Percentiles rank a stretch among this genome's conserved stretches.
phyloP scores from a whole-genome alignment of 2,329 filamentous ascomycete species.

The Pestalotiopsis sp. region DNA sequence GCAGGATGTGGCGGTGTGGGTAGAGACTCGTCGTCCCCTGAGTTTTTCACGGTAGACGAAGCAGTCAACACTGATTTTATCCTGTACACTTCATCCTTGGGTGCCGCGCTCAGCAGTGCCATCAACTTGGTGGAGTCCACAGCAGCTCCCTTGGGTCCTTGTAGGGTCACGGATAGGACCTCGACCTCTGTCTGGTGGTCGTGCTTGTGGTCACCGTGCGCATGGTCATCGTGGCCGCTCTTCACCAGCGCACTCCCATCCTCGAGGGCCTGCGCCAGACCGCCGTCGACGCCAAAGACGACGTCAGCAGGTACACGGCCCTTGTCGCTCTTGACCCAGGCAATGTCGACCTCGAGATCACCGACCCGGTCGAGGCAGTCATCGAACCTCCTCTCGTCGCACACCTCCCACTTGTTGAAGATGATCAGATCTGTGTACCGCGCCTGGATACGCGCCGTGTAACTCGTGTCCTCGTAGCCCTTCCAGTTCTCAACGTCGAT shows the following conservation, averaged over 20 bases:
- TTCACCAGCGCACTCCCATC: constrained; percentile 40
- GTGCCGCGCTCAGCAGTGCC: constrained; percentile 69
- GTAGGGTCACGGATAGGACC: constrained; percentile 80
- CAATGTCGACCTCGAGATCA: constrained; percentile 77
- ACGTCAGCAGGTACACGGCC: constrained; percentile 79
- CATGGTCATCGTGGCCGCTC: constrained; percentile 41
- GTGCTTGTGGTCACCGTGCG: constrained; percentile 46
- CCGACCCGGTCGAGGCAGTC: constrained; percentile 77
- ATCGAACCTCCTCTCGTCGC: constrained; percentile 74
- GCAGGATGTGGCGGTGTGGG: constrained; percentile 29
- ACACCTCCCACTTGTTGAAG: constrained; percentile 89
- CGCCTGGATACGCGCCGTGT: constrained; percentile 86
- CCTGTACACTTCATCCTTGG: constrained; percentile 93
- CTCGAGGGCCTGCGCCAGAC: constrained; percentile 63
- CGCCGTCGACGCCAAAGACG: constrained; percentile 86
- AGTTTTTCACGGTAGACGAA: constrained; percentile 46
- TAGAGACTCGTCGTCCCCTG: constrained; percentile 48
- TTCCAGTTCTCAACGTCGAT: constrained; percentile 95
- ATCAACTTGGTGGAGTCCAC: constrained; percentile 66
- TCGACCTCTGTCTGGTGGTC: constrained; percentile 86
- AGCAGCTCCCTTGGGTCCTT: constrained; percentile 38
- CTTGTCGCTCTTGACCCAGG: constrained; percentile 82
- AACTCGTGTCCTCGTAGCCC: constrained; percentile 89
- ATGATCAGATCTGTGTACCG: constrained; percentile 88
- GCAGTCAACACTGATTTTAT: constrained; percentile 75